These are phyloP conservation scores for Alternaria gansuensis DNA, from an alignment of 2,329 filamentous ascomycete genomes.

Conservation along the genomic window DNA sequence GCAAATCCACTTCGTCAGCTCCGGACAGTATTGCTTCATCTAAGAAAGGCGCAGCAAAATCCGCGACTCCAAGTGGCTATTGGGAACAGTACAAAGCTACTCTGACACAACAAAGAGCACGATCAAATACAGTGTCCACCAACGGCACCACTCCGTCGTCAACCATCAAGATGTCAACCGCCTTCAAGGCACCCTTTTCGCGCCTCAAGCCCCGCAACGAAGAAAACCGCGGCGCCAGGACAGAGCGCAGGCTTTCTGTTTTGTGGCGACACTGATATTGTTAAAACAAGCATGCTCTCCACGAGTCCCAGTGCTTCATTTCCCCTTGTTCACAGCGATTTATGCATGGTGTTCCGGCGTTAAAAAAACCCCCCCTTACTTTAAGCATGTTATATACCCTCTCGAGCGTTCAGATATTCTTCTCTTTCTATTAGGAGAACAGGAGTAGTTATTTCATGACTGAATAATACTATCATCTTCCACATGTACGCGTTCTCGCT, in stretches of 20 bases:
- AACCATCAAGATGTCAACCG: conserved; percentile 15
- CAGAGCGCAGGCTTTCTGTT: conserved; percentile 24
- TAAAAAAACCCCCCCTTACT: background rate
- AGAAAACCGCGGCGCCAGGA: conserved; percentile 21
- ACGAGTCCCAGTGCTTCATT: background rate
- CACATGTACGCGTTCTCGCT: background rate
- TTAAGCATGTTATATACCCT: conserved; percentile 33
- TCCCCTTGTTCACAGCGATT: background rate
- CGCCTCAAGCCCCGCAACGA: conserved; percentile 15
- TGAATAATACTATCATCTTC: background rate
- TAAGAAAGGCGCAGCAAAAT: conserved; percentile 4
- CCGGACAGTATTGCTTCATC: background rate
- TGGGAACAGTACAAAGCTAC: conserved; percentile 27
- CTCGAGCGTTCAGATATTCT: conserved; percentile 2
- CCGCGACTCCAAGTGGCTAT: conserved; percentile 15
- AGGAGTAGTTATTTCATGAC: conserved; percentile 3
- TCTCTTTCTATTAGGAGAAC: background rate
- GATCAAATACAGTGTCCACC: conserved; percentile 1
- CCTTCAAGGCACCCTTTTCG: conserved; percentile 20
- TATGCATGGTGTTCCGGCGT: conserved; percentile 6
- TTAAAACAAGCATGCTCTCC: background rate
- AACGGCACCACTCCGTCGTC: conserved; percentile 9
- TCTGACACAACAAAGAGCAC: conserved; percentile 21
- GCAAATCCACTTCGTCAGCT: conserved; percentile 5
- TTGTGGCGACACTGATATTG: conserved; percentile 22